Base-by-base conservation (phyloP, 441 rosid genomes). In the Populus tomentosa region DNA sequence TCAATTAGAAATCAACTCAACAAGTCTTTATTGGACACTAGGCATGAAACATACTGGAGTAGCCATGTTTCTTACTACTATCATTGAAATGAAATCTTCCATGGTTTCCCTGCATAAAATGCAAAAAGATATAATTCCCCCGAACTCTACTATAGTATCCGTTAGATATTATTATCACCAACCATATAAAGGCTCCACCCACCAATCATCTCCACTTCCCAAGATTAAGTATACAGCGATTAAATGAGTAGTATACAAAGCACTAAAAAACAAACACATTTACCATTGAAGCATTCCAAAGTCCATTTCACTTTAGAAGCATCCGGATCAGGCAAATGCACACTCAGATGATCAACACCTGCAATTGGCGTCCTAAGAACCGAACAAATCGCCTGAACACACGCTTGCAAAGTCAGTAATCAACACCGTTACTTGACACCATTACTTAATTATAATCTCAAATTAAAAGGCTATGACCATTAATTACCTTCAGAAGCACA, bases 231-330 rank as follows among this genome's bases (percentile, higher is more conserved):
- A 14, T 14, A 46, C 56, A 14, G 20, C 20, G 23, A 26, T 53
- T 24, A 2, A 30, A 14, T 23, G 21, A 59, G 21, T 10, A 56
- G 62, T 36, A 64, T 62, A 20, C 20, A 11, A 20, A 9, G 16
- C 0, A 70, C 7, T 10, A 50, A 20, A 13, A 68, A 21, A 59
- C 67, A 28, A 28, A 71, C 35, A 38, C 56, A 8, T 64, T 84
- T 88, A 96, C 97, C 97, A 69, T 68, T 94, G 70, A 68, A 79
- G 83, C 97, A 92, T 79, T 90, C 88, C 84, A 96, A 80, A 71
- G 87, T 67, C 97, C 98, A 96, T 23, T 89, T 89, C 84, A 94
- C 86, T 76, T 91, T 94, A 2, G 91, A 82, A 16, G 97, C 94
- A 75, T 94, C 93, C 18, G 89, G 86, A 84, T 90, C 90, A 23